Conservation (phyloP, 1,139 yeast genomes). For the Diutina sp. region DNA sequence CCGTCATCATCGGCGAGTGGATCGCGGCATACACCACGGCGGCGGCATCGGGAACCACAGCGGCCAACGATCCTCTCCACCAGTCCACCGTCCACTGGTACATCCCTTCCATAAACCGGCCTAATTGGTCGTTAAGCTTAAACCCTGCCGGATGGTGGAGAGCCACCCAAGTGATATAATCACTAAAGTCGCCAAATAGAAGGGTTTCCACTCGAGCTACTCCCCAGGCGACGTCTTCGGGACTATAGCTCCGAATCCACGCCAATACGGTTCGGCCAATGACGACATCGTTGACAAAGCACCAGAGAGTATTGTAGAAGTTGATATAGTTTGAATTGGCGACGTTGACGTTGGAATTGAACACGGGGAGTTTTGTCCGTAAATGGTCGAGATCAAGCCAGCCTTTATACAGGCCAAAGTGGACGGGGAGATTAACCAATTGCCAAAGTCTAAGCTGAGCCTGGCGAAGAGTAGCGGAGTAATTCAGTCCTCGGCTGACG, state of each 20-base stretch:
- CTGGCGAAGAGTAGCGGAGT: slow-evolving; percentile 55
- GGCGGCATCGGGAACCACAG: neutral
- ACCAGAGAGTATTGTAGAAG: slow-evolving; percentile 81
- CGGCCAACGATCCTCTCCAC: slow-evolving; percentile 30
- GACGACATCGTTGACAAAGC: slow-evolving; percentile 69
- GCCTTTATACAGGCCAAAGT: slow-evolving; percentile 46
- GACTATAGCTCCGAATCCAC: neutral
- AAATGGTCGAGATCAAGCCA: slow-evolving; percentile 14
- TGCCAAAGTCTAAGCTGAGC: slow-evolving; percentile 70
- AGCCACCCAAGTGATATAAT: slow-evolving; percentile 62
- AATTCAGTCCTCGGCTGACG: neutral
- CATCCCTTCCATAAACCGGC: slow-evolving; percentile 76
- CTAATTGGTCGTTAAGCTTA: slow-evolving; percentile 78
- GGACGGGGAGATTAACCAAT: slow-evolving; percentile 69
- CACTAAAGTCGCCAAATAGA: slow-evolving; percentile 22
- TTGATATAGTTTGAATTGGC: slow-evolving; percentile 69
- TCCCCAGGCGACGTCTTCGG: neutral
- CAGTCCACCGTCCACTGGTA: slow-evolving; percentile 74
- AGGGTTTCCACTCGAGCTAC: slow-evolving; percentile 13
- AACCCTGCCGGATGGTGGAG: slow-evolving; percentile 83
- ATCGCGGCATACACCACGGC: neutral
- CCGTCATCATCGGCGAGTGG: neutral
- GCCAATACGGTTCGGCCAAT: slow-evolving; percentile 31
- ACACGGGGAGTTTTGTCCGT: slow-evolving; percentile 15
- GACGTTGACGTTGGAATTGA: slow-evolving; percentile 26